Conservation (phyloP, 225 moss, liverwort and hornwort species). For the Physcomitrium patens region DNA sequence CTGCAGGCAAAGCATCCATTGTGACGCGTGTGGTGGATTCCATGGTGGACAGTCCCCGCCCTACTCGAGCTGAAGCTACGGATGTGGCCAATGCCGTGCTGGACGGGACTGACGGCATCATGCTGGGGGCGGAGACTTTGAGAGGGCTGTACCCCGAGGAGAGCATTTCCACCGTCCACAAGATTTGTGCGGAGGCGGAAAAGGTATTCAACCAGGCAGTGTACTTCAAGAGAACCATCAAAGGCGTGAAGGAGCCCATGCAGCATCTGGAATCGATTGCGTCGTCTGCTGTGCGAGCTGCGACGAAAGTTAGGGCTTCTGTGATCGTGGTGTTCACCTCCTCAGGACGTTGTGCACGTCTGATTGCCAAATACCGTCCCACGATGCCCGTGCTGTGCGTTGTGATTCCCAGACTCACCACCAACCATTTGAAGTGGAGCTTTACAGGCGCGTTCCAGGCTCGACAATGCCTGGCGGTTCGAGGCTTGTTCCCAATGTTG, state of each 20-base stretch:
- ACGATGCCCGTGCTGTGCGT: too few relatives aligned
- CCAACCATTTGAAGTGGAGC: too few relatives aligned
- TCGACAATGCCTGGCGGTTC: conserved; percentile 33
- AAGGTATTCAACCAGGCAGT: conserved; percentile 30
- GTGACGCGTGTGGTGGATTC: conserved; percentile 30
- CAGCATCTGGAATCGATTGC: conserved; percentile 69
- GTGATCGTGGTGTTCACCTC: conserved; percentile 16
- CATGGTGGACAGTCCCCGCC: conserved; percentile 66
- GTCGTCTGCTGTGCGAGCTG: conserved; percentile 46
- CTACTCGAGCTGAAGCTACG: conserved; percentile 66
- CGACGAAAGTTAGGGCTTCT: too few relatives aligned
- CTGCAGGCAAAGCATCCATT: conserved; percentile 65
- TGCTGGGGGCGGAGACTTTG: conserved; percentile 37
- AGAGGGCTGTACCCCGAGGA: conserved; percentile 33
- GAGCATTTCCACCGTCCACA: conserved; percentile 26
- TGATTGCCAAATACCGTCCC: conserved; percentile 29
- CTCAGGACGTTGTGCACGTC: not conserved
- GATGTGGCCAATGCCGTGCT: conserved; percentile 38
- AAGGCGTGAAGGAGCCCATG: conserved; percentile 62
- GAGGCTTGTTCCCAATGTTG: conserved; percentile 20
- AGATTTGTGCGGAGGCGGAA: conserved; percentile 59
- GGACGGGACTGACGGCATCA: conserved; percentile 31
- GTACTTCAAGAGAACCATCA: conserved; percentile 62
- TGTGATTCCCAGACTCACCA: too few relatives aligned
- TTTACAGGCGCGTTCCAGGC: conserved; percentile 36